These are phyloP conservation scores for Lactarius sanguifluus DNA, from an alignment of 768 basidiomycete species.

Conservation along the genomic window DNA sequence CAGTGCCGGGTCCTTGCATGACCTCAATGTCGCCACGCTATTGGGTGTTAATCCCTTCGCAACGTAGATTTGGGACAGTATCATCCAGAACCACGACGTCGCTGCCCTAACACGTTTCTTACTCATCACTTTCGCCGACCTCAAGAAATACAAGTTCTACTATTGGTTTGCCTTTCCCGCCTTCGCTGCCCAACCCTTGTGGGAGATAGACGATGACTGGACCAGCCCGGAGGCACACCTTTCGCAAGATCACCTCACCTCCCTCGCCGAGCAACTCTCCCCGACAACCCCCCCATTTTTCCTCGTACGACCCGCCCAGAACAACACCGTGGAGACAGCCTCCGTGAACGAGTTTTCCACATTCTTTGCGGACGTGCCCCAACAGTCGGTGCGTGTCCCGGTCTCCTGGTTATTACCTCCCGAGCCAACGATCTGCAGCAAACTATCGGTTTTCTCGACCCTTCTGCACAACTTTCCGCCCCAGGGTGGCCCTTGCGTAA, in stretches of 20 bases:
- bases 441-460: constrained; percentile 52
- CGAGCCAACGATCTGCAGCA: constrained; percentile 28
- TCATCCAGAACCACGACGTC: constrained; percentile 51
- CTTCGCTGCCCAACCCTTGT: constrained; percentile 83
- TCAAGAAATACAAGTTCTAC: constrained; percentile 97
- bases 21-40: neutral
- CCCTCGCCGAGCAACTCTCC: constrained; percentile 45
- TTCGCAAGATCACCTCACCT: constrained; percentile 43
- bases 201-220: constrained; percentile 80
- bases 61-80: constrained; percentile 67
- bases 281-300: constrained; percentile 55
- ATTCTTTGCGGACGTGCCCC: constrained; percentile 54
- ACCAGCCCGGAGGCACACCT: constrained; percentile 47
- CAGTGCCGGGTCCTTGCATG: neutral
- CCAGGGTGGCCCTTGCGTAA: constrained; percentile 93
- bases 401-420: constrained; percentile 4
- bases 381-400: constrained; percentile 43
- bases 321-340: constrained; percentile 44
- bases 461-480: constrained; percentile 60
- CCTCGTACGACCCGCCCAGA: constrained; percentile 46
- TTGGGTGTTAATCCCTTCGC: neutral
- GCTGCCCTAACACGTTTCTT: constrained; percentile 73
- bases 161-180: constrained; percentile 99
- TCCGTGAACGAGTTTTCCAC: constrained; percentile 54
- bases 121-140: constrained; percentile 90